Evolutionary conservation across 2,329 filamentous ascomycete species (phyloP), one percentile per base, ranked within the genome.

Genomic region (Trichoderma sp.): DNA sequence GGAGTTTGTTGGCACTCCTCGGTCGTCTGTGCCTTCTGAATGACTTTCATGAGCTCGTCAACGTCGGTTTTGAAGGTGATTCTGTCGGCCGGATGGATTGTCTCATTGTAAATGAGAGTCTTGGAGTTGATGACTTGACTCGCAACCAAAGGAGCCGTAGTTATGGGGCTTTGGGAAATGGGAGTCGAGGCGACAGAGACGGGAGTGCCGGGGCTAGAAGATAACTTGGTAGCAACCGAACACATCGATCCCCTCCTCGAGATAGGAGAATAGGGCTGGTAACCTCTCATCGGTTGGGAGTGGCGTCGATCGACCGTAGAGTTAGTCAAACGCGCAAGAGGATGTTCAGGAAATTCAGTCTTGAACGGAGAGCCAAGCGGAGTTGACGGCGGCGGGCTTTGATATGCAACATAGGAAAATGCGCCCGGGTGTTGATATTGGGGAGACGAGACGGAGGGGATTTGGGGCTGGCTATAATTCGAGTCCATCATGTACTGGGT

Each of bases 1-100:
- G 56, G 52, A 8, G 58, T 73, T 48, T 75, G 75, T 27, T 74
- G 74, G 8, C 73, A 39, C 9, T 72, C 73, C 7, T 80, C 75
- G 19, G 78, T 77, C 15, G 83, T 80, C 25, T 84, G 79, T 74
- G 90, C 91, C 53, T 87, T 82, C 77, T 97, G 93, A 54, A 97
- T 94, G 0, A 90, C 88, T 78, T 90, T 93, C 93, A 97, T 97
- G 50, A 98, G 81, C 50, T 89, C 89, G 76, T 97, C 94, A 42
- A 97, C 89, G 68, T 92, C 88, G 0, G 93, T 97, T n/a, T 87
- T 85, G 76, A 94, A 94, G 69, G 86, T 84, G 45, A 87, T 80
- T n/a, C 86, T 82, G 27, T 83, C 78, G 1, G 81, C 78, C 68
- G 82, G 79, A 68, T 82, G 77, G 34, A 83, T 79, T 10, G 82